phyloP scores from a whole-genome alignment of 2,329 filamentous ascomycete species.

The Verticillium isaacii region DNA sequence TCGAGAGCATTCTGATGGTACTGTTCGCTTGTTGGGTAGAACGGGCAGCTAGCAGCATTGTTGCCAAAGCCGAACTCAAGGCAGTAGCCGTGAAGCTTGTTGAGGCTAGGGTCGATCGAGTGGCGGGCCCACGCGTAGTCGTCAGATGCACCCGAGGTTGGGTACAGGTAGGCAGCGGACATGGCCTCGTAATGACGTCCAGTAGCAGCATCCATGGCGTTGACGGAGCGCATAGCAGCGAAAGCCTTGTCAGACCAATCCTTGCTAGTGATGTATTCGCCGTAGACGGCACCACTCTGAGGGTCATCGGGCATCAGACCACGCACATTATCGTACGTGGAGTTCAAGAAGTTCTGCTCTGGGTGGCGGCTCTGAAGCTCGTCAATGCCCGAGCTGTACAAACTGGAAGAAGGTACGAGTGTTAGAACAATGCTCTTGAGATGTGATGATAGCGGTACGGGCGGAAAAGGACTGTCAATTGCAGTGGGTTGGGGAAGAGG shows the following conservation, averaged over 20 bases:
- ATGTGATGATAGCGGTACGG: too few species aligned
- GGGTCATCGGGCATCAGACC: constrained; percentile 36
- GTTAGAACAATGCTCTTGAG: too few species aligned
- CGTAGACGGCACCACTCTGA: constrained; percentile 27
- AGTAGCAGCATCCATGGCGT: constrained; percentile 33
- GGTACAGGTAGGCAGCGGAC: constrained; percentile 36
- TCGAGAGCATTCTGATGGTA: constrained; percentile 40
- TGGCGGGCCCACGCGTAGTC: constrained; percentile 43
- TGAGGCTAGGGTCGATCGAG: constrained; percentile 28
- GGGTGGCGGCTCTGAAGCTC: constrained; percentile 40
- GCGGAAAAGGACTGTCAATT: too few species aligned
- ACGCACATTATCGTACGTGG: constrained; percentile 44
- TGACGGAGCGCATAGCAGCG: constrained; percentile 27
- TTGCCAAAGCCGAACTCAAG: constrained; percentile 43
- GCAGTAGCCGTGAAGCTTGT: constrained; percentile 35
- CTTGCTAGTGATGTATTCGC: constrained; percentile 36
- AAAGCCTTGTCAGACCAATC: constrained; percentile 27
- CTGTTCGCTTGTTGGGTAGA: constrained; percentile 38
- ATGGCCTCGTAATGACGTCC: constrained; percentile 30
- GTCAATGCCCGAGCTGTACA: constrained; percentile 56
- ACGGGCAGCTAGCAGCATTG: constrained; percentile 26
- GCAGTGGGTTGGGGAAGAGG: not conserved
- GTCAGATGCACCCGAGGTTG: constrained; percentile 38
- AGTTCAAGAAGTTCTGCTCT: constrained; percentile 47
- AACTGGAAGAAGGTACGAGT: constrained; percentile 19